Evolutionary conservation across 176 grass and related monocot species (phyloP), one percentile per base, ranked within the genome.

Genomic region (Oryza punctata): DNA sequence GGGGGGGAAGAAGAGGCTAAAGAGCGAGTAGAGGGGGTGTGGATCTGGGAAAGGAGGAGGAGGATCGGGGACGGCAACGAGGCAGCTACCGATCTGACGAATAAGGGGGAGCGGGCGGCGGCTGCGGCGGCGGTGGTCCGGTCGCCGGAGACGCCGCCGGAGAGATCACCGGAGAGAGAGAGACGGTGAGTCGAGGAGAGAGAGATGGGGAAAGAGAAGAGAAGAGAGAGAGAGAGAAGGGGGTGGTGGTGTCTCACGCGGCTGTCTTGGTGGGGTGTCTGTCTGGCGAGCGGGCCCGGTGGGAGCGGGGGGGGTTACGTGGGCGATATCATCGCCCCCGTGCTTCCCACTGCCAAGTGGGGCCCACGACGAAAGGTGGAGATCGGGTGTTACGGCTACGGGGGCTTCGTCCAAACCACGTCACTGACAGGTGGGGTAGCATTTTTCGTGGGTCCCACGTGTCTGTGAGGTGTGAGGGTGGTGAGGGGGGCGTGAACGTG

Each of bases 251-350:
- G 10, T 46, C 66, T 60, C 46, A 68, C 88, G 79, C 84, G 88
- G 64, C 72, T 72, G 65, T 43, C 67, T 72, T 65, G 73, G 63
- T 76, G 71, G 86, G n/a, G 41, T 46, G 45, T 78, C 50, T 61
- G 37, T 24, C 79, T 90, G 89, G 1, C 79, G 24, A 64, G 89
- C 41, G 84, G 84, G 80, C 69, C 89, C 89, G 25, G 3, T 2
- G 44, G 30, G 50, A 38, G 61, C 8, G 78, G 15, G 77, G 23
- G 6, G 29, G n/a, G n/a, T n/a, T 33, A 67, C 30, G 46, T 86
- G 77, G 63, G 27, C 30, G 61, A 67, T 83, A 64, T 73, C 72
- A 27, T 78, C 30, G 25, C 3, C 3, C 38, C 38, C 45, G 61
- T 50, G 84, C 37, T 0, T 7, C 37, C 44, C 30, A 3, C 64